Percentiles rank a stretch among this genome's conserved stretches.
Evolutionary conservation across 1,284 basidiomycete genomes (phyloP).

Genomic region (Marasmius tenuissimus): DNA sequence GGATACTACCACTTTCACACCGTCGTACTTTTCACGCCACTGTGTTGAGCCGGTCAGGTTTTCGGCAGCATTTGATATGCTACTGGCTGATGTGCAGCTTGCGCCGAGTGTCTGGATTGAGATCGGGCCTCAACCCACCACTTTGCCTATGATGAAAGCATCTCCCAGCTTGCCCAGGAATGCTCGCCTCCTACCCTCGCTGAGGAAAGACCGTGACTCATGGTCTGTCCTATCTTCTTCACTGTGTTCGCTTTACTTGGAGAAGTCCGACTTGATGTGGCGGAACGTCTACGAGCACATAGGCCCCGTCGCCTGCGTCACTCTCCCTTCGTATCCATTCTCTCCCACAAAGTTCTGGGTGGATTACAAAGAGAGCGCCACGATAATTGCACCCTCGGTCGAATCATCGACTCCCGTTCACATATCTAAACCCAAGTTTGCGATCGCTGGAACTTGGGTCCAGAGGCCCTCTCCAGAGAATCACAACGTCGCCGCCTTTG

Average conservation of each 20-base stretch:
- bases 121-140: conserved; percentile 60
- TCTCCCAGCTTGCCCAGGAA: conserved; percentile 32
- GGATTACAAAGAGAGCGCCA: conserved; percentile 35
- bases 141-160: conserved; percentile 54
- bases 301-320: conserved; percentile 36
- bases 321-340: conserved; percentile 66
- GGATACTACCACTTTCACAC: conserved; percentile 45
- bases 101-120: conserved; percentile 56
- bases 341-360: conserved; percentile 58
- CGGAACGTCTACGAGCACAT: conserved; percentile 51
- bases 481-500: conserved; percentile 45
- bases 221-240: conserved; percentile 45
- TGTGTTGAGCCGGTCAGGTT: conserved; percentile 63
- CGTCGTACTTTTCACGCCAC: conserved; percentile 58
- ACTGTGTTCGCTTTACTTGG: conserved; percentile 49
- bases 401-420: not conserved
- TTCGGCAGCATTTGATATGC: conserved; percentile 42
- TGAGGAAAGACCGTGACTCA: conserved; percentile 44
- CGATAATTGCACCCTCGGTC: not conserved
- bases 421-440: conserved; percentile 26
- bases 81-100: conserved; percentile 30
- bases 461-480: conserved; percentile 43
- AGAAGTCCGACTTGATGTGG: conserved; percentile 48
- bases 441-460: conserved; percentile 44
- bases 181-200: conserved; percentile 43